Percentiles rank a stretch among this genome's conserved stretches.
phyloP scores from a whole-genome alignment of 441 rosid species.

The Gossypium trilobum region DNA sequence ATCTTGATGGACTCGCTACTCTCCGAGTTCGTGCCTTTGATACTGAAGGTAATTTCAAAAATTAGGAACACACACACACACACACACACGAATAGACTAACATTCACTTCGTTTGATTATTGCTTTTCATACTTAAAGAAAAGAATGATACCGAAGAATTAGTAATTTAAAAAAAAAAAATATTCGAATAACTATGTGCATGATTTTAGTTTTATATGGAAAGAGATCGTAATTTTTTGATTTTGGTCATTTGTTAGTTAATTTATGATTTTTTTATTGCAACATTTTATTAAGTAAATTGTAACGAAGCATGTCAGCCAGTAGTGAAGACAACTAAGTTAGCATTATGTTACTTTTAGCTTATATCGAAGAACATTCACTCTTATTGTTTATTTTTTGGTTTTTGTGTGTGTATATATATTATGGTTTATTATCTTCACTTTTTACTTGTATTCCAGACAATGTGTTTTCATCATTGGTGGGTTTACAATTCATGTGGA shows the following conservation, averaged over 20 bases:
- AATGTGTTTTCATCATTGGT: slow-evolving; percentile 87
- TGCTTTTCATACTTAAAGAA: background rate
- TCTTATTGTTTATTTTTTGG: background rate
- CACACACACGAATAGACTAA: background rate
- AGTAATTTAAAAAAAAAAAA: background rate
- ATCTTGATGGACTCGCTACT: slow-evolving; percentile 92
- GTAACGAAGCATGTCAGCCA: background rate
- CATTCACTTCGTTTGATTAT: background rate
- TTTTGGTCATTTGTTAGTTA: background rate
- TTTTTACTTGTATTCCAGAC: slow-evolving; percentile 41
- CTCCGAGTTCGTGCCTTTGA: slow-evolving; percentile 86
- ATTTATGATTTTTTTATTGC: background rate
- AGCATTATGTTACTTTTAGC: background rate
- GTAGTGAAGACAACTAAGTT: background rate
- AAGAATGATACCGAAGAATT: background rate
- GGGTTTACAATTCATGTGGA: slow-evolving; percentile 90
- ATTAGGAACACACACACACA: background rate
- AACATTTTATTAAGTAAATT: background rate
- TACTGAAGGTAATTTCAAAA: slow-evolving; percentile 45
- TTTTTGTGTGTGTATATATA: background rate
- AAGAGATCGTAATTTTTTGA: background rate
- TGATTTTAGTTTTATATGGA: slow-evolving; percentile 3
- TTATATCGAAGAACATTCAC: background rate
- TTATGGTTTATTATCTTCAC: slow-evolving; percentile 8
- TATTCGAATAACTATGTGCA: background rate